Conservation (phyloP, 2,329 filamentous ascomycete species). For the Metarhizium anisopliae region DNA sequence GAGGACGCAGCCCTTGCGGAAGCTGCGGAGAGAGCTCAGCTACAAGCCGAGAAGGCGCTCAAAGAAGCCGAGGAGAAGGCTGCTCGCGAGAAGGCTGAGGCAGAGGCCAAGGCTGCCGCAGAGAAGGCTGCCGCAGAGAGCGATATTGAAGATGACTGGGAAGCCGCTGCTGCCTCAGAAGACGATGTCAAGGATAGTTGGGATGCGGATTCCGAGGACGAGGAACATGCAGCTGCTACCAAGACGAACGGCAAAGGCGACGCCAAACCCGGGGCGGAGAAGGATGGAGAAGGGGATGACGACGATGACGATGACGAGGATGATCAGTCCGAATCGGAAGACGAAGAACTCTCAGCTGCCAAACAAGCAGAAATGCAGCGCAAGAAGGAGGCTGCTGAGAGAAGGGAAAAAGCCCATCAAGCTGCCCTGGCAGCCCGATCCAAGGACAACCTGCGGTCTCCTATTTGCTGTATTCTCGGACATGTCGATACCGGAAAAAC, state of each 20-base stretch:
- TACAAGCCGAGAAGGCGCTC: conserved; percentile 58
- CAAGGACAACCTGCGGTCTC: conserved; percentile 88
- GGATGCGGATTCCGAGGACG: conserved; percentile 71
- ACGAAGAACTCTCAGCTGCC: conserved; percentile 67
- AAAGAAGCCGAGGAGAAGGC: conserved; percentile 56
- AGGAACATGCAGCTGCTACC: conserved; percentile 41
- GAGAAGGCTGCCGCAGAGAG: conserved; percentile 47
- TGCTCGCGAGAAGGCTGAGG: conserved; percentile 46
- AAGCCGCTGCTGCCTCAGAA: conserved; percentile 64
- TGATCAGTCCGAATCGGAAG: conserved; percentile 50
- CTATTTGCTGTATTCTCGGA: conserved; percentile 98
- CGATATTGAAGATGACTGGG: conserved; percentile 77
- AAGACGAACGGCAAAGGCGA: conserved; percentile 13
- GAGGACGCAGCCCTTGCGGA: conserved; percentile 73
- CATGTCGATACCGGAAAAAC: conserved; percentile 99
- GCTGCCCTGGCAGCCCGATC: conserved; percentile 85
- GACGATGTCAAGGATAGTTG: conserved; percentile 87
- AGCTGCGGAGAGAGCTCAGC: conserved; percentile 61
- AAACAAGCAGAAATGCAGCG: conserved; percentile 63
- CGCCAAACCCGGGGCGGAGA: conserved; percentile 38
- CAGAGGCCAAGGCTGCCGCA: conserved; percentile 44
- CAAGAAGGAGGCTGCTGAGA: conserved; percentile 82
- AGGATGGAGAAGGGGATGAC: not conserved
- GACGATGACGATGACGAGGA: conserved; percentile 20
- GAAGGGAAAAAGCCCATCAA: conserved; percentile 82